These are phyloP conservation scores for Lepidium africanum DNA, from an alignment of 345 rosid species.

Conservation along the genomic window DNA sequence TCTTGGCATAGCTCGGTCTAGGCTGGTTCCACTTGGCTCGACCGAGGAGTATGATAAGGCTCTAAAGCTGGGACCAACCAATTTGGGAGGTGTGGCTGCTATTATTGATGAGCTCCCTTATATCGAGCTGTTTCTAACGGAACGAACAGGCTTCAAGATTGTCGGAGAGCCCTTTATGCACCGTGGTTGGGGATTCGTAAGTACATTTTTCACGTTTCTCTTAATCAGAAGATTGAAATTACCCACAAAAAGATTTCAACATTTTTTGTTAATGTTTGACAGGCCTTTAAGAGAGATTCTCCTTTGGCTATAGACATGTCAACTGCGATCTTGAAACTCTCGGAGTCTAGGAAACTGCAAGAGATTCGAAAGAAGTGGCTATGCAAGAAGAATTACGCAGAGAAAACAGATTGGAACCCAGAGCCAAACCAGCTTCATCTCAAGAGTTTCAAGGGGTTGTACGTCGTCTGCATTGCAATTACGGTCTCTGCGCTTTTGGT, in stretches of 20 bases:
- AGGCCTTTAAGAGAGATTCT: constrained; percentile 80
- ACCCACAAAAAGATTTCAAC: neutral
- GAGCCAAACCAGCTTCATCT: constrained; percentile 56
- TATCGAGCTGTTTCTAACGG: constrained; percentile 58
- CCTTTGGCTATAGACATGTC: constrained; percentile 74
- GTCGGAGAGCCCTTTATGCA: constrained; percentile 70
- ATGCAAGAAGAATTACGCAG: constrained; percentile 45
- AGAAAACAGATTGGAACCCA: constrained; percentile 8
- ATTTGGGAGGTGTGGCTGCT: constrained; percentile 74
- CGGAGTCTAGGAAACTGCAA: constrained; percentile 64
- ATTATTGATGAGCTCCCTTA: constrained; percentile 79
- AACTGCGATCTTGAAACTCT: constrained; percentile 72
- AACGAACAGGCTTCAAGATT: constrained; percentile 48
- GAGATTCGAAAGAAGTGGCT: constrained; percentile 59
- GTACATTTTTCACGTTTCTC: constrained; percentile 25
- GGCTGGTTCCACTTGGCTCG: constrained; percentile 51
- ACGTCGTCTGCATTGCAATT: constrained; percentile 45
- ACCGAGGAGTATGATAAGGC: constrained; percentile 65
- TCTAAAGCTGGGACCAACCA: constrained; percentile 53
- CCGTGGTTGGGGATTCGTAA: constrained; percentile 96
- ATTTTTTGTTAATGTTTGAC: neutral
- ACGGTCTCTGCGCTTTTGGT: constrained; percentile 40
- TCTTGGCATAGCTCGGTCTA: constrained; percentile 52
- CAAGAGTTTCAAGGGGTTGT: constrained; percentile 79
- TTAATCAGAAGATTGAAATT: neutral